phyloP scores from a whole-genome alignment of 345 rosid genomes.

The Dovyalis caffra region DNA sequence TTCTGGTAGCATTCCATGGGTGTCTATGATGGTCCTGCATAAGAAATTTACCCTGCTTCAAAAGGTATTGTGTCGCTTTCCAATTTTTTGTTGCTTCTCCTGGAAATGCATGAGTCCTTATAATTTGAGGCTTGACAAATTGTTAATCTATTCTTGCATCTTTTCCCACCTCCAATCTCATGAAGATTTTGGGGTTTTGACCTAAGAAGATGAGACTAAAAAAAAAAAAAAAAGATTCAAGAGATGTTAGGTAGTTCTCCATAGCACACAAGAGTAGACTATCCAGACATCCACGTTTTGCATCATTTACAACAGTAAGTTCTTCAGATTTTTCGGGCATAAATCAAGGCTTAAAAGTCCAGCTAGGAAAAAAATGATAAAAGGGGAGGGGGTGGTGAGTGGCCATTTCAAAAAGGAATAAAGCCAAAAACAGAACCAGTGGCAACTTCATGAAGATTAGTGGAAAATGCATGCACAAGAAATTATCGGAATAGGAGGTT shows the following conservation, averaged over 20 bases:
- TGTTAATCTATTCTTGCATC: neutral
- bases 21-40: constrained; percentile 92
- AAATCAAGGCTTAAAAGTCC: neutral
- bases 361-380: too few species aligned
- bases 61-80: constrained; percentile 33
- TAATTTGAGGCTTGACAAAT: neutral
- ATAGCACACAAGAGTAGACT: neutral
- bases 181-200: neutral
- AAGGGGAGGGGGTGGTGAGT: too few species aligned
- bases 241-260: neutral
- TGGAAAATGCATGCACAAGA: too few species aligned
- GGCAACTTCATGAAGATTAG: too few species aligned
- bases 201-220: neutral
- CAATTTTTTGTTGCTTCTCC: neutral
- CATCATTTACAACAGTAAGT: neutral
- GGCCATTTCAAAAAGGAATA: too few species aligned
- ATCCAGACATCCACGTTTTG: neutral
- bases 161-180: neutral
- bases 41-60: constrained; percentile 65
- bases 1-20: constrained; percentile 90
- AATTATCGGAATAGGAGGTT: too few species aligned
- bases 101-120: neutral
- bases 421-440: too few species aligned
- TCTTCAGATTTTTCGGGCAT: neutral
- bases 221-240: neutral